A percentile compares a stretch with the other conserved stretches of the same genome.
These are phyloP conservation scores for Yamadazyma friedrichii DNA, from an alignment of 1,139 yeast species.

Conservation along the genomic window DNA sequence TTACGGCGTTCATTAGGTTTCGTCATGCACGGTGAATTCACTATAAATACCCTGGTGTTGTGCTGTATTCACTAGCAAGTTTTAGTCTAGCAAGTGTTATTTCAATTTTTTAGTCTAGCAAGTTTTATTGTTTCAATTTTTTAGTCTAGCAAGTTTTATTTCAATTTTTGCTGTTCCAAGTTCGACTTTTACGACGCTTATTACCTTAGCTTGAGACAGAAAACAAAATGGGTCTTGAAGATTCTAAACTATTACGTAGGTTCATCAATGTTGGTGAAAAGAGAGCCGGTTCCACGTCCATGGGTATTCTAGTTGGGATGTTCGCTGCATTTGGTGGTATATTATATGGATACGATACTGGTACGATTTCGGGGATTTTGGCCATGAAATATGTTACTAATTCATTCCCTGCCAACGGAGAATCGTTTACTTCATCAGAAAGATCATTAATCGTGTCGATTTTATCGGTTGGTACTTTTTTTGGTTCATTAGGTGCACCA, in stretches of 20 bases:
- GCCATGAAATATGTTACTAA: conserved; percentile 61
- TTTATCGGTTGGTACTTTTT: conserved; percentile 68
- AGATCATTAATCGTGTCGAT: conserved; percentile 63
- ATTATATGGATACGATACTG: conserved; percentile 74
- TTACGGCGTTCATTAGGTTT: neutral
- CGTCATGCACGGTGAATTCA: no score
- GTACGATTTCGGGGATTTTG: conserved; percentile 74
- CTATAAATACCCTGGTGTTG: no score
- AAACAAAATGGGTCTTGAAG: conserved; percentile 41
- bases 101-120: no score
- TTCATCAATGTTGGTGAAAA: conserved; percentile 38
- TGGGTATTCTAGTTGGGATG: conserved; percentile 44
- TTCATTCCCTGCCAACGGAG: conserved; percentile 36
- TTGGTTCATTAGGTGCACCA: conserved; percentile 61
- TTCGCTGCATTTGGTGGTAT: conserved; percentile 63
- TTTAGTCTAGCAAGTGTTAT: no score
- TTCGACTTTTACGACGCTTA: no score
- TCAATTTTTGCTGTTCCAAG: no score
- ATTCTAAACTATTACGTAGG: conserved; percentile 23
- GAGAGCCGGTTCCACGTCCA: conserved; percentile 46
- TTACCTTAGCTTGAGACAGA: no score
- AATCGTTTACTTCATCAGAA: conserved; percentile 49
- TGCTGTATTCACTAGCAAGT: no score
- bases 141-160: no score
- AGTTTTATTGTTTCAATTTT: no score